These are phyloP conservation scores for Serpula lacrymans DNA, from an alignment of 768 basidiomycete species.

Conservation along the genomic window DNA sequence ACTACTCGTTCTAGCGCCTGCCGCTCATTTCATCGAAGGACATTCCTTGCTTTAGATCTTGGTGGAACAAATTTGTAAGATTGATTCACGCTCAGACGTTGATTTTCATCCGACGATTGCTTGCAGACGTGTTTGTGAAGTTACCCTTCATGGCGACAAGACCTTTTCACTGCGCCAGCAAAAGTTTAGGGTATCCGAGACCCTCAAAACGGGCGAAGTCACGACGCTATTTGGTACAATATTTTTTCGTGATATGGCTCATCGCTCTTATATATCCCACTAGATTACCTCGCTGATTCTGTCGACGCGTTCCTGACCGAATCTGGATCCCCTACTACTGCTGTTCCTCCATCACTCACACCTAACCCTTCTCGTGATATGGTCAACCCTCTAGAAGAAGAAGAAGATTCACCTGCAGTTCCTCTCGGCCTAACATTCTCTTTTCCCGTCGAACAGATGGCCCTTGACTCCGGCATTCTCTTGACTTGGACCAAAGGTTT, in stretches of 20 bases:
- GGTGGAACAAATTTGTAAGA: constrained; percentile 96
- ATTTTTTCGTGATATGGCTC: constrained; percentile 4
- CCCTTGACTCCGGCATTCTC: constrained; percentile 84
- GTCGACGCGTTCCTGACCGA: constrained; percentile 91
- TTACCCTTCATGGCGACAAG: constrained; percentile 84
- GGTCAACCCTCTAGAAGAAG: constrained; percentile 3
- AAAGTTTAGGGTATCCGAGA: constrained; percentile 94
- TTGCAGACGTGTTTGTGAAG: constrained; percentile 88
- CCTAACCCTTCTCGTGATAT: constrained; percentile 3
- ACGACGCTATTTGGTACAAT: constrained; percentile 74
- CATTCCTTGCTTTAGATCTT: constrained; percentile 93
- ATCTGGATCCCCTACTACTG: constrained; percentile 23
- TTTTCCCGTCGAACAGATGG: constrained; percentile 97
- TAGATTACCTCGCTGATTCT: constrained; percentile 97
- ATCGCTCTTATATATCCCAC: constrained; percentile 5
- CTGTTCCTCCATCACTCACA: constrained; percentile 23
- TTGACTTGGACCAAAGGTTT: constrained; percentile 97
- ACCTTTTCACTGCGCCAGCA: constrained; percentile 90
- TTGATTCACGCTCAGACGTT: constrained; percentile 7
- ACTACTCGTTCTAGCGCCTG: constrained; percentile 4
- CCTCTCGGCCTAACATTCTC: constrained; percentile 93
- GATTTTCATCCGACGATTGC: not conserved
- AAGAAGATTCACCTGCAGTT: constrained; percentile 41
- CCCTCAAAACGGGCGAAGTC: constrained; percentile 91
- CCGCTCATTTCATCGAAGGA: constrained; percentile 47